Conservation (phyloP, 1,139 yeast genomes). For the Geotrichum aggregatum region DNA sequence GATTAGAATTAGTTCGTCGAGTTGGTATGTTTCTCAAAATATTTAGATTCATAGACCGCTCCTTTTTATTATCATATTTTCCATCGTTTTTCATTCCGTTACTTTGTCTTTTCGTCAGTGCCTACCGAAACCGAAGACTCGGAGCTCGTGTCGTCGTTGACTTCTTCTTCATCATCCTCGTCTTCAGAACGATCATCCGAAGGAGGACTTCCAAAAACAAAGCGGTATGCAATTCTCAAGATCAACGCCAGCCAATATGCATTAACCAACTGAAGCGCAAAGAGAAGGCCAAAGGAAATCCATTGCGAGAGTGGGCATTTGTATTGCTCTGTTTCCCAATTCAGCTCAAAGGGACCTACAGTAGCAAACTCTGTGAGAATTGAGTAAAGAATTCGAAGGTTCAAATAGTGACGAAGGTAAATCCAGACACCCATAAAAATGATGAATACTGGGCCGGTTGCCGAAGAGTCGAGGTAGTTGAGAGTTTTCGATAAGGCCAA, state of each 20-base stretch:
- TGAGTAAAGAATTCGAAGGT: conserved; percentile 78
- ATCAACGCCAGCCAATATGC: conserved; percentile 83
- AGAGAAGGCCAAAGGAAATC: conserved; percentile 72
- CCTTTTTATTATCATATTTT: neutral
- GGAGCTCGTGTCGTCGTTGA: conserved; percentile 3
- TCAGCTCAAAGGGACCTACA: conserved; percentile 73
- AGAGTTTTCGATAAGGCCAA: conserved; percentile 77
- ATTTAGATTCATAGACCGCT: neutral
- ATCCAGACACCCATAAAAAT: conserved; percentile 72
- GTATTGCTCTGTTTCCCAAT: conserved; percentile 91
- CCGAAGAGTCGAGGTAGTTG: conserved; percentile 69
- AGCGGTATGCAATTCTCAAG: conserved; percentile 67
- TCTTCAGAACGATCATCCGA: conserved; percentile 90
- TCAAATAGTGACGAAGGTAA: conserved; percentile 82
- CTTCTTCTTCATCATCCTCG: conserved; percentile 53
- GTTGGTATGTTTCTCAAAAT: neutral
- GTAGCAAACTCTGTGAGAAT: conserved; percentile 80
- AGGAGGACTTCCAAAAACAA: conserved; percentile 52
- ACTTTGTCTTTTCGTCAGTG: conserved; percentile 4
- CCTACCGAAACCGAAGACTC: conserved; percentile 3
- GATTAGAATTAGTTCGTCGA: neutral
- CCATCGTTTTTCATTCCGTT: neutral
- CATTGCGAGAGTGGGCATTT: conserved; percentile 94
- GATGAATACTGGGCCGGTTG: conserved; percentile 63
- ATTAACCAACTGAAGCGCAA: conserved; percentile 80